Percentiles rank a stretch among this genome's conserved stretches.
Conservation (phyloP, 306 rosid genomes). For the Crataegus laevigata region DNA sequence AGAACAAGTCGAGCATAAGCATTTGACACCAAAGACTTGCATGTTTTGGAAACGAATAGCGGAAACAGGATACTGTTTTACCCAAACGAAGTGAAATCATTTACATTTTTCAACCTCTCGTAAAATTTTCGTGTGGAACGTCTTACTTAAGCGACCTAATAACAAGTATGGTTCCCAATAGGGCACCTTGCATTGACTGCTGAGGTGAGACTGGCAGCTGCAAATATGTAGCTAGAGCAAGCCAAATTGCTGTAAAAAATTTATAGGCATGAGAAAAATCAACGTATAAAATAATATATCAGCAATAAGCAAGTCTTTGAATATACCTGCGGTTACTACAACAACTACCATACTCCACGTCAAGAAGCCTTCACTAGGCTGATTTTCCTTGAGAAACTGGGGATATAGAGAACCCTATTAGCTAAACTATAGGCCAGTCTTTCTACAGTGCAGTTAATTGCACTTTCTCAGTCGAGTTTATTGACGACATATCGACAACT, state of each 20-base stretch:
- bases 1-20: neutral
- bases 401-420: neutral
- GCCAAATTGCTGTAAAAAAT: constrained; percentile 19
- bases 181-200: constrained; percentile 23
- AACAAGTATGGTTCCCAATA: constrained; percentile 17
- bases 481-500: too few relatives aligned
- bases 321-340: constrained; percentile 19
- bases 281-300: too few relatives aligned
- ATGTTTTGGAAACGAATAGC: neutral
- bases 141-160: neutral
- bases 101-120: neutral
- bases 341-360: constrained; percentile 27
- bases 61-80: neutral
- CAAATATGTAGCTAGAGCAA: constrained; percentile 13
- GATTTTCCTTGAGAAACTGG: constrained; percentile 20
- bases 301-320: neutral
- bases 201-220: constrained; percentile 19
- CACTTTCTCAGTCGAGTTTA: too few relatives aligned
- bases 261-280: neutral
- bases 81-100: neutral
- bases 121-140: neutral
- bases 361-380: constrained; percentile 17
- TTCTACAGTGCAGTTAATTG: neutral
- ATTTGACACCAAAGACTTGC: neutral
- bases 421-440: neutral